These are phyloP conservation scores for Lonicera japonica DNA, from an alignment of 129 eudicot species.

Conservation along the genomic window DNA sequence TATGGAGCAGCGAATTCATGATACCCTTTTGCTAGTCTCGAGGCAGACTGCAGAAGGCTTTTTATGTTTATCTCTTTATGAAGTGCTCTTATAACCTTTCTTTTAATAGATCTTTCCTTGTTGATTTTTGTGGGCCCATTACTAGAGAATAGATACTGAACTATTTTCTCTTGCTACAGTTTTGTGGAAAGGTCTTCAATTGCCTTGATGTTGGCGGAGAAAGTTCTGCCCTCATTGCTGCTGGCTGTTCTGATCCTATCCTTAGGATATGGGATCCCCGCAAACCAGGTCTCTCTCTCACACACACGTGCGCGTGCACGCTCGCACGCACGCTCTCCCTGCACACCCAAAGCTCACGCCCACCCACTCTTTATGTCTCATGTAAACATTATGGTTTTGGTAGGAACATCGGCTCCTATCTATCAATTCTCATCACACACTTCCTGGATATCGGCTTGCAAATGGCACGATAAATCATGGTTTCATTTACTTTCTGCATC, in stretches of 20 bases:
- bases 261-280: constrained; percentile 99
- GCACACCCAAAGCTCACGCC: background rate
- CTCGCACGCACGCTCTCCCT: background rate
- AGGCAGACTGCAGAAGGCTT: too few species aligned
- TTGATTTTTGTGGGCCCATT: too few species aligned
- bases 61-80: too few species aligned
- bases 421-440: constrained; percentile 80
- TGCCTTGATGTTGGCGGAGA: constrained; percentile 93
- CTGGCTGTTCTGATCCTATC: constrained; percentile 77
- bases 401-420: constrained; percentile 85
- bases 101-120: too few species aligned
- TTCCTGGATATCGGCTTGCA: constrained; percentile 85
- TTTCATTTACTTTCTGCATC: constrained; percentile 84
- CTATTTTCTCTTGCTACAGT: too few species aligned
- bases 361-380: background rate
- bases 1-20: too few species aligned
- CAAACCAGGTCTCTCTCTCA: constrained; percentile 40
- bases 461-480: constrained; percentile 87
- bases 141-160: too few species aligned
- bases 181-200: constrained; percentile 76
- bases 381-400: constrained; percentile 8
- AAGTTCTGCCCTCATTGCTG: constrained; percentile 80
- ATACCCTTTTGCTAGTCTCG: too few species aligned
- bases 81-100: too few species aligned
- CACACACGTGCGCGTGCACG: background rate